These are phyloP conservation scores for Penicillium ucsense DNA, from an alignment of 495 filamentous ascomycete species.

Conservation along the genomic window DNA sequence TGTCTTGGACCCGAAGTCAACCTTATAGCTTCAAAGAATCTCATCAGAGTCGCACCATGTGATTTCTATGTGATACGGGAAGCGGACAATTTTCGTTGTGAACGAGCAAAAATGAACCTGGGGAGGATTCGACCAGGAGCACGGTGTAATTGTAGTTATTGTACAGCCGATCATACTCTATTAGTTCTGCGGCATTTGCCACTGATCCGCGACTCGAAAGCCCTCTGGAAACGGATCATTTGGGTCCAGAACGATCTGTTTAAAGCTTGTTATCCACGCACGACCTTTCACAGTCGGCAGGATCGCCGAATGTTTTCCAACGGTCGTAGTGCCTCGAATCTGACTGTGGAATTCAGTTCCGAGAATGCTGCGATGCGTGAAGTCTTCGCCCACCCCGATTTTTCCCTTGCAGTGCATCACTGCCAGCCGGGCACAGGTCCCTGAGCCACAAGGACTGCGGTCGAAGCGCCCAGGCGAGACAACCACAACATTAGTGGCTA, in stretches of 20 bases:
- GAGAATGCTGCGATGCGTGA: constrained; percentile 22
- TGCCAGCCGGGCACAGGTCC: constrained; percentile 25
- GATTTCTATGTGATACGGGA: no score
- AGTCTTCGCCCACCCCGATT: constrained; percentile 16
- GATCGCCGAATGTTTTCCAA: constrained; percentile 19
- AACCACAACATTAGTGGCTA: constrained; percentile 20
- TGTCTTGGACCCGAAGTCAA: no score
- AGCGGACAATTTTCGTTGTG: no score
- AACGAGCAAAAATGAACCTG: no score
- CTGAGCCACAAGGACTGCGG: constrained; percentile 29
- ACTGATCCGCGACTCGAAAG: constrained; percentile 23
- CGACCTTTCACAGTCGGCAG: constrained; percentile 23
- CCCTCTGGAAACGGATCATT: constrained; percentile 25
- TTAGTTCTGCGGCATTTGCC: constrained; percentile 13
- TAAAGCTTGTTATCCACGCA: constrained; percentile 27
- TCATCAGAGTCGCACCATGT: no score
- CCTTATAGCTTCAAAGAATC: no score
- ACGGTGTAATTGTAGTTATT: no score
- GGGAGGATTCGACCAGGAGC: no score
- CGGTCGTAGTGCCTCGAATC: constrained; percentile 18
- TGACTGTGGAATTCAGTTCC: constrained; percentile 20
- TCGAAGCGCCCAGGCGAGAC: constrained; percentile 29
- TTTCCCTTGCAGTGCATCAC: constrained; percentile 21
- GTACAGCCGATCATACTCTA: no score
- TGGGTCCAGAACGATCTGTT: constrained; percentile 22